Base-by-base conservation (phyloP, 1,284 basidiomycete genomes). In the Rhizoctonia solani region DNA sequence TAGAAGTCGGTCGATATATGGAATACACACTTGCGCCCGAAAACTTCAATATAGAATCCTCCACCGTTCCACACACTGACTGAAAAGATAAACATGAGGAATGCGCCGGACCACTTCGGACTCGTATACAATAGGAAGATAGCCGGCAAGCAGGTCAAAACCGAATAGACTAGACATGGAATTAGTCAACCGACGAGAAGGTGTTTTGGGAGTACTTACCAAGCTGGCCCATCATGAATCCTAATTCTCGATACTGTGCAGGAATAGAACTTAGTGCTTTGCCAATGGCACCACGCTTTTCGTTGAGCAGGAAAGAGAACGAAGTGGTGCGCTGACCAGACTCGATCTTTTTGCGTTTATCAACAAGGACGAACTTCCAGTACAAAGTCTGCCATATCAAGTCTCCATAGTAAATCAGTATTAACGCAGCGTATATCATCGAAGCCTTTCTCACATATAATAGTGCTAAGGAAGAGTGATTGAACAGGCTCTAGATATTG, bases 11-110 rank as follows among this genome's bases (percentile, higher is more conserved):
- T 30, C 23, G 41, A 46, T 32, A 5, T 13, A n/a, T 47, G 69
- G 41, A 29, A 52, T 37, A 84, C 90, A 71, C 71, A 93, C 92
- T 95, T 95, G 77, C 93, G 85, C 39, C 93, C 93, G 75, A 95
- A 96, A 32, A 96, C 93, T 76, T 98, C 95, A 69, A 97, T 94
- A 76, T 96, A 96, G 81, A 86, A 93, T 8, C 85, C 90, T 69
- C 83, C 92, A 58, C 85, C 91, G 73, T 93, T 93, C 91, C 92
- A 93, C 0, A 89, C 89, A 69, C 87, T 89, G 47, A 93, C 90
- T 32, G 83, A 80, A 73, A 96, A 92, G 52, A 95, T 89, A 68
- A 85, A 71, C 44, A 93, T 79, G 23, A 97, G 79, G 79, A 93
- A 95, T 1, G 83, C 76, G 14, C 85, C 86, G 69, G 90, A 92